Percentiles rank a stretch among this genome's conserved stretches.
These are phyloP conservation scores for Byssoonygena ceratinophila DNA, from an alignment of 2,329 filamentous ascomycete genomes.

Conservation along the genomic window DNA sequence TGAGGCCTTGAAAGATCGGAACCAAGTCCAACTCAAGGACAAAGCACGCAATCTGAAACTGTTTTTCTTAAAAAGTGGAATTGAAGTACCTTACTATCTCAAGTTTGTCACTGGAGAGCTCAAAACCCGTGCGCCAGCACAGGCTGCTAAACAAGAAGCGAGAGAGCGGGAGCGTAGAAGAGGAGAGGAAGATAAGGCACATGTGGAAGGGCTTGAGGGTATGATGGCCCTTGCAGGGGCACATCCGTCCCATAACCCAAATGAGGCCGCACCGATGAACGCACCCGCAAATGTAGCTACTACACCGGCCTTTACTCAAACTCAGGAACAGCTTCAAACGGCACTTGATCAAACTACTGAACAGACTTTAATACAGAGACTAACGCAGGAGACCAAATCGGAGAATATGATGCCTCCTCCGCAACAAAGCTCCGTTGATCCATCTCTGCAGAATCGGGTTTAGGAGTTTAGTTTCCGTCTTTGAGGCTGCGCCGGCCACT, in stretches of 20 bases:
- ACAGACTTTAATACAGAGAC: slow-evolving; percentile 37
- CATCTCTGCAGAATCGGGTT: slow-evolving; percentile 26
- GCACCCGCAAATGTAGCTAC: slow-evolving; percentile 16
- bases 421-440: slow-evolving; percentile 27
- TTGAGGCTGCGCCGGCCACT: neutral
- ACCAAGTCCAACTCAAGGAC: slow-evolving; percentile 85
- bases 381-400: slow-evolving; percentile 34
- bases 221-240: slow-evolving; percentile 40
- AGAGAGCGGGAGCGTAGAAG: slow-evolving; percentile 39
- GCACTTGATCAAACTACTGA: slow-evolving; percentile 34
- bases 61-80: slow-evolving; percentile 83
- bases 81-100: slow-evolving; percentile 79
- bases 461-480: neutral
- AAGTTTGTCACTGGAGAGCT: slow-evolving; percentile 82
- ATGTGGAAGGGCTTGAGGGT: slow-evolving; percentile 39
- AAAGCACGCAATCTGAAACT: slow-evolving; percentile 83
- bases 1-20: slow-evolving; percentile 75
- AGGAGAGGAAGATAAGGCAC: slow-evolving; percentile 39
- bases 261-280: slow-evolving; percentile 1
- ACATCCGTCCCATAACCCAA: slow-evolving; percentile 24
- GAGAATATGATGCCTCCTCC: slow-evolving; percentile 29
- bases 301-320: slow-evolving; percentile 11
- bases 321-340: slow-evolving; percentile 13
- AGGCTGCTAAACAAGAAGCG: slow-evolving; percentile 42
- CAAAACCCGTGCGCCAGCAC: slow-evolving; percentile 67